Base-by-base conservation (phyloP, 1,284 basidiomycete genomes). In the Lentinula novae-zelandiae region DNA sequence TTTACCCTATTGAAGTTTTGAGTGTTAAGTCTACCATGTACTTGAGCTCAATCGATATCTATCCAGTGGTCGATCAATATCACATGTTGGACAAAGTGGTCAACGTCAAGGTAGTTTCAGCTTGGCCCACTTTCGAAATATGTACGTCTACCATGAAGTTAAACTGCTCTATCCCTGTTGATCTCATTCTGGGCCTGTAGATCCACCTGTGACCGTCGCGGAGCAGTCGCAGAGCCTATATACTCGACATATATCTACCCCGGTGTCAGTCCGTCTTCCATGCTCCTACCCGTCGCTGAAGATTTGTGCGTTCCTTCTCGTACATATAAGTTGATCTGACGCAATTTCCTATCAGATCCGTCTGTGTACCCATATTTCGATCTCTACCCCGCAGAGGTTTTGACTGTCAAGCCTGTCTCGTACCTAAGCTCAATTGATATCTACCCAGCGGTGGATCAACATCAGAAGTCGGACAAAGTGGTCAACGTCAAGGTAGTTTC, bases 1-100 rank as follows among this genome's bases (percentile, higher is more conserved):
- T 82, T 34, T 82, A 82, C 56, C 79, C 81, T 3, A 61, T 54
- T 20, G 53, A 2, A 49, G 2, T 34, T 53, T 17, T 4, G 36
- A 20, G 8, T 10, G 10, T 36, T 36, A 10, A 36, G 36, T 10
- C 36, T 10, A 36, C 36, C 10, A 8, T 3, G 7, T 36, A 36
- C 36, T 10, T 36, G 10, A 36, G 36, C 13, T 27, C 13, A n/a
- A 34, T 58, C 13, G 60, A 61, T 31, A 17, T 55, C 17, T 62
- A 62, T 48, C 63, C 62, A 5, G 61, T 64, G 9, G 33, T 53
- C 2, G 17, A 38, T 34, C 9, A 38, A 39, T 7, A 13, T 36
- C 51, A 55, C 62, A 36, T 33, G 3, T 34, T n/a, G 27, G n/a
- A 27, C 33, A 53, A 39, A 15, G 6, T 33, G 4, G 13, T 51